phyloP scores from a whole-genome alignment of 495 filamentous ascomycete species.

The Aspergillus avenaceus region DNA sequence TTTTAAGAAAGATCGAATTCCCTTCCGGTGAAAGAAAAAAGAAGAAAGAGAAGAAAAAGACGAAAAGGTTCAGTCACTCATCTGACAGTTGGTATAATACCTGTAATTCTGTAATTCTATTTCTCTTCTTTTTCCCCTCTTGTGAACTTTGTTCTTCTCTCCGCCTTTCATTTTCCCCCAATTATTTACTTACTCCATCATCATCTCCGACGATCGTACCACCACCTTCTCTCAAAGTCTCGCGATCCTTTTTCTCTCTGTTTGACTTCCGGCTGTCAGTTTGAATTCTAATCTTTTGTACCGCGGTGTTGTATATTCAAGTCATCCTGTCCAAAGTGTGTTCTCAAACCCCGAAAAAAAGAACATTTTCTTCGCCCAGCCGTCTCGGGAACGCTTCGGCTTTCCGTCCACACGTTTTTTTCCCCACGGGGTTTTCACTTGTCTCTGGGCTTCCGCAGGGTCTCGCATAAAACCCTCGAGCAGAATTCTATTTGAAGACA shows the following conservation, averaged over 20 bases:
- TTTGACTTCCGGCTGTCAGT: neutral
- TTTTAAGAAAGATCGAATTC: too few relatives aligned
- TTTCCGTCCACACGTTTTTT: constrained; percentile 2
- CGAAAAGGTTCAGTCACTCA: too few relatives aligned
- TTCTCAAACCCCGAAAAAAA: neutral
- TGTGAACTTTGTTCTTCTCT: neutral
- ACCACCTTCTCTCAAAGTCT: too few relatives aligned
- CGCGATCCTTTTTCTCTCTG: neutral
- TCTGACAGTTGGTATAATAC: neutral
- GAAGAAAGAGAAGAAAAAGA: too few relatives aligned
- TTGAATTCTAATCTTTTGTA: neutral
- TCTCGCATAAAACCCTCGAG: neutral
- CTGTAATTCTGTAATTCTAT: neutral
- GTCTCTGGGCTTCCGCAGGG: neutral
- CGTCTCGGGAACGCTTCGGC: neutral
- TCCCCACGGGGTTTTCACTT: constrained; percentile 5
- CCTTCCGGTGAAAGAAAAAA: too few relatives aligned
- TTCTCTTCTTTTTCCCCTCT: neutral
- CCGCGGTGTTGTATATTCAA: neutral
- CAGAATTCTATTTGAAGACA: neutral
- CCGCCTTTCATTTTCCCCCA: neutral
- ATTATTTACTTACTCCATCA: neutral
- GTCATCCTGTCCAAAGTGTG: neutral
- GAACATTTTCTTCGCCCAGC: neutral
- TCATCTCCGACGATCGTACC: neutral